These are phyloP conservation scores for Scenedesmus sp. DNA, from an alignment of 163 green algal species.

Conservation along the genomic window DNA sequence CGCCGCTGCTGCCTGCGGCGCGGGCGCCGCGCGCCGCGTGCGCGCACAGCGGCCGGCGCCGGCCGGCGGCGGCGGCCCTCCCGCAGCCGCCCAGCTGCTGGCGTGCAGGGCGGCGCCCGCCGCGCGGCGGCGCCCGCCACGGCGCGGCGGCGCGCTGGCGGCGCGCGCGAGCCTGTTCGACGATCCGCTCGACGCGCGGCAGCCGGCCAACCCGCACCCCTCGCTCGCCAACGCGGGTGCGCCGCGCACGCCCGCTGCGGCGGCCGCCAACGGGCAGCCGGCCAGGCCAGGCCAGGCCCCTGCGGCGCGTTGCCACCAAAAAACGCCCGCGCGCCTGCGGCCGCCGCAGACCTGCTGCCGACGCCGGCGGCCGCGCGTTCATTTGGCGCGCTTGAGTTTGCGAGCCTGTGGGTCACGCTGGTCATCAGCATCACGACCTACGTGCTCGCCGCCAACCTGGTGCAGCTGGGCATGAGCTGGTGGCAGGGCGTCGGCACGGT, in stretches of 20 bases:
- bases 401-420: constrained; percentile 78
- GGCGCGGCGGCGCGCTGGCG: neutral
- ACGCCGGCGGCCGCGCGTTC: constrained; percentile 55
- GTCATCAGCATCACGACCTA: constrained; percentile 75
- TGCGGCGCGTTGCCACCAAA: neutral
- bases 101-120: no score
- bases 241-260: neutral
- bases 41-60: no score
- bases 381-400: constrained; percentile 62
- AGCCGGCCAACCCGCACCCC: constrained; percentile 47
- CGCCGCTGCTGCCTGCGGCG: no score
- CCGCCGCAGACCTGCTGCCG: constrained; percentile 67
- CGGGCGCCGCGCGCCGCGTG: no score
- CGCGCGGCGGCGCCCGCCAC: no score
- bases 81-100: no score
- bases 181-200: constrained; percentile 57
- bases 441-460: constrained; percentile 61
- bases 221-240: constrained; percentile 61
- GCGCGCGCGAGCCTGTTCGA: constrained; percentile 30
- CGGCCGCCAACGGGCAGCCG: no score
- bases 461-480: constrained; percentile 55
- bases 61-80: no score
- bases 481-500: constrained; percentile 65
- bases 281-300: no score
- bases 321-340: neutral